Evolutionary conservation across 805 yeast species (phyloP).

Genomic region (Yamadazyma scolyti): DNA sequence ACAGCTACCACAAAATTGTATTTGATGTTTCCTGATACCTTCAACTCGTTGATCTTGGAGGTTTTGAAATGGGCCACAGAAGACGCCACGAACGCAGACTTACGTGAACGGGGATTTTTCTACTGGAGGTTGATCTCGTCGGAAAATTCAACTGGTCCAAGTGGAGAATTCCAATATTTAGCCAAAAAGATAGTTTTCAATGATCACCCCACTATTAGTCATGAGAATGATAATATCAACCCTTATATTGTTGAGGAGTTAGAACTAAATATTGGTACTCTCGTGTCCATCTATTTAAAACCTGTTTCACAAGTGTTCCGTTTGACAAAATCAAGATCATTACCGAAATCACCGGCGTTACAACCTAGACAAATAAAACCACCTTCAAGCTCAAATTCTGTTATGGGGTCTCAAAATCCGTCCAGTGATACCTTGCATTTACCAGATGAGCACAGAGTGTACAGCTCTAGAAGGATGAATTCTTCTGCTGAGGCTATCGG

Average conservation of each 20-base stretch:
- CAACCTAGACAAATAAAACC: conserved; percentile 17
- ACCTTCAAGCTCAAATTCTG: conserved; percentile 2
- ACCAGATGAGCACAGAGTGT: conserved; percentile 4
- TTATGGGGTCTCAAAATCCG: conserved; percentile 2
- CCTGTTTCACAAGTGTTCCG: conserved; percentile 83
- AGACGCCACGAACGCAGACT: conserved; percentile 74
- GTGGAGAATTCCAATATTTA: conserved; percentile 32
- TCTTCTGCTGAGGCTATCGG: conserved; percentile 9
- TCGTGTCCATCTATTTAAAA: conserved; percentile 80
- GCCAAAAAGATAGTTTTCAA: conserved; percentile 54
- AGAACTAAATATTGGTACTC: conserved; percentile 74
- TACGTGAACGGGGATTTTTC: conserved; percentile 79
- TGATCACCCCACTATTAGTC: conserved; percentile 57
- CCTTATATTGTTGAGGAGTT: conserved; percentile 72
- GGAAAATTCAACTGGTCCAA: conserved; percentile 26
- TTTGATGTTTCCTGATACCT: conserved; percentile 49
- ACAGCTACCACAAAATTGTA: conserved; percentile 74
- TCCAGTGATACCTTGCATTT: conserved; percentile 3
- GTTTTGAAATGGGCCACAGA: conserved; percentile 70
- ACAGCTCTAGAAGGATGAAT: conserved; percentile 7
- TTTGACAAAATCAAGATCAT: conserved; percentile 46
- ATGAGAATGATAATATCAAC: conserved; percentile 68
- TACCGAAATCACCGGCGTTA: conserved; percentile 47
- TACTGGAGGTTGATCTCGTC: conserved; percentile 77
- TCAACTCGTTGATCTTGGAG: conserved; percentile 55